phyloP scores from a whole-genome alignment of 371 early-diverging fungal genomes.

The Mucor indicus region DNA sequence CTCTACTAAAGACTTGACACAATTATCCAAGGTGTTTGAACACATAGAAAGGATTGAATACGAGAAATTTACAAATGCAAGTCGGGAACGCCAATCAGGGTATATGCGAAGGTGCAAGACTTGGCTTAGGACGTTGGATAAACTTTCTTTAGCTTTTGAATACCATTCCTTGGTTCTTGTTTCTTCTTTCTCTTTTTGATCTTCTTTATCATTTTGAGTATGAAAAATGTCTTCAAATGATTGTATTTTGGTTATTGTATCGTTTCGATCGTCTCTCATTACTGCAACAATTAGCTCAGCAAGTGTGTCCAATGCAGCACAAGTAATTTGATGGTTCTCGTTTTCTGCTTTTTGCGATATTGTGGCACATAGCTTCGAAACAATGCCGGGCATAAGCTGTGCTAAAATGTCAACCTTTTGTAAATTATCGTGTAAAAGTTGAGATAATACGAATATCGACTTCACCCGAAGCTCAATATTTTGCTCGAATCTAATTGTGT shows the following conservation, averaged over 20 bases:
- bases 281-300: conserved; percentile 34
- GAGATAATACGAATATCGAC: conserved; percentile 28
- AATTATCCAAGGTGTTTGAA: conserved; percentile 38
- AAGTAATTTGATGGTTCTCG: conserved; percentile 47
- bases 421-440: conserved; percentile 31
- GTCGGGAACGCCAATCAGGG: conserved; percentile 41
- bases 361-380: conserved; percentile 37
- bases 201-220: not conserved
- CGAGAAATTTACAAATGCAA: conserved; percentile 44
- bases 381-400: conserved; percentile 40
- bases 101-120: conserved; percentile 35
- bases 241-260: conserved; percentile 4
- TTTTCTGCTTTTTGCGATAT: conserved; percentile 42
- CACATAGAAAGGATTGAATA: conserved; percentile 33
- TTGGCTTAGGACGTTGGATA: conserved; percentile 22
- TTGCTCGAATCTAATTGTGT: conserved; percentile 24
- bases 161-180: conserved; percentile 26
- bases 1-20: conserved; percentile 35
- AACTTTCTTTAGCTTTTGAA: conserved; percentile 16
- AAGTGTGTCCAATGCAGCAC: conserved; percentile 30
- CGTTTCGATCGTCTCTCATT: conserved; percentile 34
- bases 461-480: conserved; percentile 36
- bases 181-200: not conserved
- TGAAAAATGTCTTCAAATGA: conserved; percentile 26
- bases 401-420: conserved; percentile 32